phyloP scores from a whole-genome alignment of 495 filamentous ascomycete genomes.

The Cryomyces minteri region DNA sequence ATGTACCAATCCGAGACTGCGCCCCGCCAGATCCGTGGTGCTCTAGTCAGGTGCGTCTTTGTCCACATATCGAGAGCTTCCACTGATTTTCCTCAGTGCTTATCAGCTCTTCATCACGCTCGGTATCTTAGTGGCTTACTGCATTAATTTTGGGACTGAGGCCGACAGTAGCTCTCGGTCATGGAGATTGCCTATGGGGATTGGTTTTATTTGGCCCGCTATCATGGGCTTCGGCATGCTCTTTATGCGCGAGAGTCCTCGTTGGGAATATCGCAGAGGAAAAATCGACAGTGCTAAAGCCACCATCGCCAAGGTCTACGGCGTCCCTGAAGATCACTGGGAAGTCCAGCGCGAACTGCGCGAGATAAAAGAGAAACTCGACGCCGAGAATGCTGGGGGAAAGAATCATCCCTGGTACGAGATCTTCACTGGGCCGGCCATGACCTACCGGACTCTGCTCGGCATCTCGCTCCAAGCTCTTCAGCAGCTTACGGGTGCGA shows the following conservation, averaged over 20 bases:
- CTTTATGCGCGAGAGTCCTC: slow-evolving; percentile 18
- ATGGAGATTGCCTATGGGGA: slow-evolving; percentile 68
- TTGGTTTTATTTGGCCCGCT: slow-evolving; percentile 59
- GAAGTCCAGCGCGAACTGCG: slow-evolving; percentile 48
- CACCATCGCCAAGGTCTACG: slow-evolving; percentile 54
- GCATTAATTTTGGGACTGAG: slow-evolving; percentile 65
- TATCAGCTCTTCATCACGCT: slow-evolving; percentile 83
- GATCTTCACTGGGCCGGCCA: slow-evolving; percentile 30
- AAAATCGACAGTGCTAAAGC: slow-evolving; percentile 31
- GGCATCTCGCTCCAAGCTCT: slow-evolving; percentile 54
- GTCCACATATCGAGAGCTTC: neutral
- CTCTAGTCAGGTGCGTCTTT: slow-evolving; percentile 8
- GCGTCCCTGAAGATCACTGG: slow-evolving; percentile 42
- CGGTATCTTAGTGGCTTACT: slow-evolving; percentile 67
- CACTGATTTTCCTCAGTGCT: slow-evolving; percentile 21
- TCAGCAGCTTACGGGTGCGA: slow-evolving; percentile 43
- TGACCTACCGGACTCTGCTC: slow-evolving; percentile 52
- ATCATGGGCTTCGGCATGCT: slow-evolving; percentile 43
- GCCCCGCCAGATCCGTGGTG: slow-evolving; percentile 14
- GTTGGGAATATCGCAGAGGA: slow-evolving; percentile 19
- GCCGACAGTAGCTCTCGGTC: slow-evolving; percentile 32
- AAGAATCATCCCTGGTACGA: slow-evolving; percentile 15
- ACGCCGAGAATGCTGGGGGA: slow-evolving; percentile 21
- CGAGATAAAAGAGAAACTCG: slow-evolving; percentile 34
- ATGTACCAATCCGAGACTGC: slow-evolving; percentile 18